Evolutionary conservation across 768 basidiomycete species (phyloP).

Genomic region (Termitomyces sp.): DNA sequence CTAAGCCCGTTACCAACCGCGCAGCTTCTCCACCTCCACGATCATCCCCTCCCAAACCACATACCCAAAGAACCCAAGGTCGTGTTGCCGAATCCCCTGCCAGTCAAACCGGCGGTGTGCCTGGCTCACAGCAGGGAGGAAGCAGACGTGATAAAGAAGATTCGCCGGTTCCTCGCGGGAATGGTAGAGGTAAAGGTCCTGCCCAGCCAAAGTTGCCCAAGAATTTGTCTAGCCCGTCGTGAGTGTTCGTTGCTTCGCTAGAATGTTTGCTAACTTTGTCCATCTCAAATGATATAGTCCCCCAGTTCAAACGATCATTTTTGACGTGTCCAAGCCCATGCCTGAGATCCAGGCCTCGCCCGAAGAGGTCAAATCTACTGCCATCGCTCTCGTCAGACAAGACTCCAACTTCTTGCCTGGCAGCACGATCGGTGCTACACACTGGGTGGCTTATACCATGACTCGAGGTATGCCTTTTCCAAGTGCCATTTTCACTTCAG

Average conservation of each 20-base stretch:
- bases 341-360: conserved; percentile 73
- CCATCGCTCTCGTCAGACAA: conserved; percentile 85
- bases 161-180: conserved; percentile 60
- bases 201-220: conserved; percentile 43
- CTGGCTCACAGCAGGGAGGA: conserved; percentile 18
- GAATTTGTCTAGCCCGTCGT: conserved; percentile 58
- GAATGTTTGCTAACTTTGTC: conserved; percentile 5
- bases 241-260: conserved; percentile 14
- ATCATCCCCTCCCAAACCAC: conserved; percentile 56
- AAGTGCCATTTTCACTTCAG: neutral
- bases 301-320: conserved; percentile 64
- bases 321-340: conserved; percentile 71
- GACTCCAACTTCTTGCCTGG: conserved; percentile 82
- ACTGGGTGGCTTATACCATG: conserved; percentile 94
- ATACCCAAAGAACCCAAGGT: conserved; percentile 45
- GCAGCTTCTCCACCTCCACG: conserved; percentile 61
- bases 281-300: conserved; percentile 36
- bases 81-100: conserved; percentile 51
- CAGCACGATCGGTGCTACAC: conserved; percentile 85
- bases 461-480: conserved; percentile 54
- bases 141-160: conserved; percentile 65
- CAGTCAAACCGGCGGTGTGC: conserved; percentile 32
- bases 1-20: conserved; percentile 47
- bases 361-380: conserved; percentile 83
- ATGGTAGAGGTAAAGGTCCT: conserved; percentile 32